Base-by-base conservation (phyloP, 768 basidiomycete genomes). In the Suillus fuscotomentosus region DNA sequence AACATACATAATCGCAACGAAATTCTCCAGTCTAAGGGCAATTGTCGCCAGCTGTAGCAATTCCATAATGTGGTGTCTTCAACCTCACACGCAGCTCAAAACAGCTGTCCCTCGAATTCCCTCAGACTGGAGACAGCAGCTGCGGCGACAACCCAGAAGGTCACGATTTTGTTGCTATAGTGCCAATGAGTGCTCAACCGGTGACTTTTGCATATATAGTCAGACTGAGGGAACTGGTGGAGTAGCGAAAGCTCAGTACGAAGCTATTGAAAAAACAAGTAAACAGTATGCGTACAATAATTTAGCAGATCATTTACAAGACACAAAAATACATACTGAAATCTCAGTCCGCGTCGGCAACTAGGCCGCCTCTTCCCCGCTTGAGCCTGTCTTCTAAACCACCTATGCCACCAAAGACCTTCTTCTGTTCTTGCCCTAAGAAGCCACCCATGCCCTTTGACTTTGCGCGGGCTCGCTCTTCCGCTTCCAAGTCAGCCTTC, bases 401-500 rank as follows among this genome's bases (percentile, higher is more conserved):
- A 47, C 91, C 90, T 9, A 79, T 75, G 31, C 90, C 92, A 54
- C 92, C 88, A 76, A 93, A 93, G 10, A 94, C 90, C 68, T 84
- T 88, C 81, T 91, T 94, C 80, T 90, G 87, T 73, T 96, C 94
- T 24, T 88, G 82, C 62, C 86, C 89, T 70, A 97, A 79, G 80
- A 96, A 97, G 1, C 81, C 82, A 53, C 90, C 92, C 82, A 90
- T 88, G 2, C 91, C 92, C 71, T 87, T 90, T 3, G 88, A 88
- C 75, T 88, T 90, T 24, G 79, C 80, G 48, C 94, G 81, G 53
- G 84, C 83, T 36, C 79, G 80, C 67, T 89, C 90, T 65, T 95
- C 92, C 27, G 81, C 86, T 69, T 87, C 94, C 7, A 87, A 72
- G 68, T 95, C 91, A 22, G 84, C 88, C 71, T 88, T 91, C 75